Evolutionary conservation across 805 yeast species (phyloP), one percentile per base, ranked within the genome.

Genomic region (Cyberlindnera veronae): DNA sequence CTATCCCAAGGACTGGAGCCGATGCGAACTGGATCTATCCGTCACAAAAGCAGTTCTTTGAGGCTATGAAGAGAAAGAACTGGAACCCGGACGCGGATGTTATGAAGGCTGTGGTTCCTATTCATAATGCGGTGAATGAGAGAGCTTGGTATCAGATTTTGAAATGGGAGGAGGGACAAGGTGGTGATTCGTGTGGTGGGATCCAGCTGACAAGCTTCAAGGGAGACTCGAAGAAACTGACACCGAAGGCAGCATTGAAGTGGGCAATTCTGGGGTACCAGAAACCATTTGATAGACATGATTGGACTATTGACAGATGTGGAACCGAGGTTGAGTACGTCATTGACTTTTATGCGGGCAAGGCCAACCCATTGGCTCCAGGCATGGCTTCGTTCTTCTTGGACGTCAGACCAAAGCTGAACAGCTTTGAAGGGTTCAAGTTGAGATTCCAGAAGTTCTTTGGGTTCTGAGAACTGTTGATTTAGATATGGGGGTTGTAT

Each of bases 251-350:
- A 0, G 72, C 86, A 46, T 68, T 84, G 44, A 46, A 46, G 15
- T 76, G 81, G 43, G 62, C 76, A 38, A 56, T 79, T 28, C 54
- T 86, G 37, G 96, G 95, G 0, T 71, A 76, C 42, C 79, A 78
- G 36, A 74, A 74, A 46, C 99, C 99, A 0, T 91, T 91, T 64
- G 99, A 91, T 63, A 75, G 99, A 54, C 99, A 91, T 59, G 99
- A 91, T 63, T 91, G 99, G 99, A 69, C 74, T 6, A 74, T 91
- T 10, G 80, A 84, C 53, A 68, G 97, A 39, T 87, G 96, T 61
- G 98, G 98, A 3, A 73, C 67, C 17, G 72, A 75, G 36, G 74
- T 91, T 16, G 96, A 88, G 35, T 91, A 91, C 54, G 97, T 91
- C 32, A 91, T 91, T 55, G 99, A 91, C 61, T 91, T 89, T 59